phyloP scores from a whole-genome alignment of 257 asterid species.

The Fraxinus anomala region DNA sequence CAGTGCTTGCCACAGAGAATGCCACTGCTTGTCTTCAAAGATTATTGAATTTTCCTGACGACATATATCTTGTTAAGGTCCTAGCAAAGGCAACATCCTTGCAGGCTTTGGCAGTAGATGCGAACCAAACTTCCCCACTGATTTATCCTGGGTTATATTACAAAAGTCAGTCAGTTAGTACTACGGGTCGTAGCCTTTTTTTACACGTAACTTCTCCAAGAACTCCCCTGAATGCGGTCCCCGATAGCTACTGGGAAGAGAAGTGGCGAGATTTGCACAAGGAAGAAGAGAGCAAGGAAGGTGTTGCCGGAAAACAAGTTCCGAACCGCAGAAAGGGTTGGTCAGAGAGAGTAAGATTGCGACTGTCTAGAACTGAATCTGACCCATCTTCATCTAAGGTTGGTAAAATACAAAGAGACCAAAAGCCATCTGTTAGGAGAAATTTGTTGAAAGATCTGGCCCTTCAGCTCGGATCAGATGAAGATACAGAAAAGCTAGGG shows the following conservation, averaged over 20 bases:
- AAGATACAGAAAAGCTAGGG: slow-evolving; percentile 32
- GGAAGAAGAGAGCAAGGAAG: slow-evolving; percentile 56
- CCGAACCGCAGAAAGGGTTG: slow-evolving; percentile 52
- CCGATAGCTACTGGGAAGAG: slow-evolving; percentile 92
- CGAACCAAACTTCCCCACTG: slow-evolving; percentile 48
- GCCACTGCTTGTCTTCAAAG: slow-evolving; percentile 84
- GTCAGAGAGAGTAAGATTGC: slow-evolving; percentile 64
- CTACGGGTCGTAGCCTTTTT: slow-evolving; percentile 61
- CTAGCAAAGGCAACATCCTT: slow-evolving; percentile 69
- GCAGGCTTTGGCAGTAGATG: slow-evolving; percentile 61
- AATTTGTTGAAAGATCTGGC: slow-evolving; percentile 69
- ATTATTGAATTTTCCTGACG: slow-evolving; percentile 73
- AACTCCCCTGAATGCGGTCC: slow-evolving; percentile 52
- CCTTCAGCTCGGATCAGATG: slow-evolving; percentile 63
- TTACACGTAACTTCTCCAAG: slow-evolving; percentile 59
- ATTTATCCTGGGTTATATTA: slow-evolving; percentile 42
- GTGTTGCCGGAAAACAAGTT: slow-evolving; percentile 32
- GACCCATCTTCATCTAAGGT: slow-evolving; percentile 54
- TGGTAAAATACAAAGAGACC: slow-evolving; percentile 34
- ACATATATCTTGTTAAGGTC: slow-evolving; percentile 57
- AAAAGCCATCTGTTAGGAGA: slow-evolving; percentile 62
- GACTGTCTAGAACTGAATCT: slow-evolving; percentile 67
- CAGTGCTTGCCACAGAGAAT: slow-evolving; percentile 83
- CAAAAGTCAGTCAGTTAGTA: slow-evolving; percentile 42
- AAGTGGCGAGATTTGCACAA: slow-evolving; percentile 81